Evolutionary conservation across 352 stramenopile genomes (phyloP), one percentile per base, ranked within the genome.

Genomic region (Globisporangium barbulae): DNA sequence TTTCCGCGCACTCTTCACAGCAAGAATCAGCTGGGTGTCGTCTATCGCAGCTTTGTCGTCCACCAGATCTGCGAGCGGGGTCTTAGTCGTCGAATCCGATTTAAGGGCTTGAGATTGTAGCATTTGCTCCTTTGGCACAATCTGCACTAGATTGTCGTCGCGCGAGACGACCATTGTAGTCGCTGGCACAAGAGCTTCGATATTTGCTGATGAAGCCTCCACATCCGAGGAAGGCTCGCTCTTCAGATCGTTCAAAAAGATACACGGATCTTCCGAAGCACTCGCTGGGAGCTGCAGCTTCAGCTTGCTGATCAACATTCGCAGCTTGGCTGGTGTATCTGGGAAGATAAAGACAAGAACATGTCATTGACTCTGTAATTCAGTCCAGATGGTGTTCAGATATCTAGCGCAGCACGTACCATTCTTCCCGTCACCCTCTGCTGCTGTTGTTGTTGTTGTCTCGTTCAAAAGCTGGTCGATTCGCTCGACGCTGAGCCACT

Each of bases 401-500:
- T 48, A 48, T 41, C 35, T 22, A 22, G 42, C 19, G 7, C 42
- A 22, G 22, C 8, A 39, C 35, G 10, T 28, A 47, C 35, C 45
- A 33, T 21, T 37, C 28, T 48, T 15, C 33, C 48, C 22, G 13
- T 3, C 53, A 59, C 33, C 12, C 33, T 30, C 52, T 9, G 39
- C 17, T 19, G n/a, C 10, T 19, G 48, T 19, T 25, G 15, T 9
- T 9, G 12, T 15, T 33, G 41, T 2, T 8, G 8, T 15, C 6
- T 15, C 22, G 8, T 33, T 41, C 17, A 44, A 10, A 12, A 56
- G 45, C 8, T 28, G 41, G 12, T 58, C 45, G 1, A 53, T 19
- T 30, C 42, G 30, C 19, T 62, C 45, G 8, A 41, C 28, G 5
- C 22, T 39, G 15, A 59, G 25, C 61, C 61, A 62, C 47, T 62